These are phyloP conservation scores for Blastobotrys peoriensis DNA, from an alignment of 805 yeast species.

Conservation along the genomic window DNA sequence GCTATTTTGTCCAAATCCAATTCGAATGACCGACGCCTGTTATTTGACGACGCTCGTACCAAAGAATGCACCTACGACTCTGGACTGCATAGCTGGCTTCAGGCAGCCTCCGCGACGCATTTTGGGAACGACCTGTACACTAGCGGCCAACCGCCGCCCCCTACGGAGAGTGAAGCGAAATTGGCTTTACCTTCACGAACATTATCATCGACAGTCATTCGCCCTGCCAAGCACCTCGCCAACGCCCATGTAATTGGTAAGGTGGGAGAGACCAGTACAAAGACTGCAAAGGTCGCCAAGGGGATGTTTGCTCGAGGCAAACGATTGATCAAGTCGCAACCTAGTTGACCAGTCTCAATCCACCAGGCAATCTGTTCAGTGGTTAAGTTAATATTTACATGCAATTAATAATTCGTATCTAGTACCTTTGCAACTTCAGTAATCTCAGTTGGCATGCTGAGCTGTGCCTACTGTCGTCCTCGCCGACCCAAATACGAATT, in stretches of 20 bases:
- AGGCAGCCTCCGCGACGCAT: slow-evolving; percentile 12
- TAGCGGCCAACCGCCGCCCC: slow-evolving; percentile 27
- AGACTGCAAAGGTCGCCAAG: slow-evolving; percentile 21
- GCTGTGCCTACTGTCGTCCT: too few relatives aligned
- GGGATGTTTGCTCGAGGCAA: slow-evolving; percentile 30
- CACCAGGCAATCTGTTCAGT: background rate
- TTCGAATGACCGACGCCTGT: slow-evolving; percentile 24
- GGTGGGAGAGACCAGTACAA: slow-evolving; percentile 31
- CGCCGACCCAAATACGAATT: slow-evolving; percentile 30
- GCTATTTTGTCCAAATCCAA: slow-evolving; percentile 25
- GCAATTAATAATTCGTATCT: background rate
- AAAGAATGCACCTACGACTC: slow-evolving; percentile 30
- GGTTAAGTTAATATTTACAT: background rate
- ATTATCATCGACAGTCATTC: slow-evolving; percentile 20
- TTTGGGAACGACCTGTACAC: slow-evolving; percentile 18
- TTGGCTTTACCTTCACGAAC: slow-evolving; percentile 15
- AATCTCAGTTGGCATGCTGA: too few relatives aligned
- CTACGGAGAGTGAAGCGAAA: slow-evolving; percentile 13
- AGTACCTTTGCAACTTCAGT: too few relatives aligned
- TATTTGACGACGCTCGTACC: slow-evolving; percentile 25
- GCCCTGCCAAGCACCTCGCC: slow-evolving; percentile 19
- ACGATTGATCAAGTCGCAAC: slow-evolving; percentile 20
- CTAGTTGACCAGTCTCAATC: background rate
- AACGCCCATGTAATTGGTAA: slow-evolving; percentile 17
- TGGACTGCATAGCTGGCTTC: slow-evolving; percentile 30